Evolutionary conservation across 2,329 filamentous ascomycete genomes (phyloP), one percentile per base, ranked within the genome.

Genomic region (Claviceps sp.): DNA sequence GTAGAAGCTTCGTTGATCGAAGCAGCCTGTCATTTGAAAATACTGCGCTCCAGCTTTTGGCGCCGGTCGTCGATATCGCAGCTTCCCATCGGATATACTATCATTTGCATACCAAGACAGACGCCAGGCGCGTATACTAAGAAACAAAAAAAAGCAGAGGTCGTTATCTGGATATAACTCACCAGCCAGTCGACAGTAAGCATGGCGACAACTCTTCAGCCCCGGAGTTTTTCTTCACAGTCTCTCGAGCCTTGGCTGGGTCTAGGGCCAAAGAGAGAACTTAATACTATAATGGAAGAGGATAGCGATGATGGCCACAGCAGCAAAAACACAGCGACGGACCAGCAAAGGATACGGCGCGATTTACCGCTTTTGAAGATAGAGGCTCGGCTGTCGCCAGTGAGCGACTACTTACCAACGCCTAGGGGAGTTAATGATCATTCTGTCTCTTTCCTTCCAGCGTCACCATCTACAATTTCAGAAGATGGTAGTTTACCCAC

Each of bases 251-350:
- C 74, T 69, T 73, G 73, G 78, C 77, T 70, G 74, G 78, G 64
- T 65, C 77, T 76, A 71, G 74, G 74, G 68, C 68, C 67, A 56
- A 70, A 67, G 62, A 69, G 67, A 66, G 66, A 63, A 56, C 78
- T 82, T 80, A 81, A 81, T 80, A 78, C 78, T 56, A 81, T 82
- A 79, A 77, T 81, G 61, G 78, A 82, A 63, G 78, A 78, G 63
- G 70, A 74, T 56, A 65, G 66, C 54, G 73, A 75, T 50, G 67
- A 70, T 57, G 61, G 62, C 30, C 61, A 62, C 47, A 55, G 47
- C 48, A 60, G 58, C 48, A 60, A 59, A 43, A 55, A 56, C 16
- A 50, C 49, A 47, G 52, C 46, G 30, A 54, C 53, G 52, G 52
- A 54, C 41, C 59, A 60, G 48, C 60, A 60, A 49, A 53, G 57